phyloP scores from a whole-genome alignment of 2,329 filamentous ascomycete species.

The Herpotrichia juniperi region DNA sequence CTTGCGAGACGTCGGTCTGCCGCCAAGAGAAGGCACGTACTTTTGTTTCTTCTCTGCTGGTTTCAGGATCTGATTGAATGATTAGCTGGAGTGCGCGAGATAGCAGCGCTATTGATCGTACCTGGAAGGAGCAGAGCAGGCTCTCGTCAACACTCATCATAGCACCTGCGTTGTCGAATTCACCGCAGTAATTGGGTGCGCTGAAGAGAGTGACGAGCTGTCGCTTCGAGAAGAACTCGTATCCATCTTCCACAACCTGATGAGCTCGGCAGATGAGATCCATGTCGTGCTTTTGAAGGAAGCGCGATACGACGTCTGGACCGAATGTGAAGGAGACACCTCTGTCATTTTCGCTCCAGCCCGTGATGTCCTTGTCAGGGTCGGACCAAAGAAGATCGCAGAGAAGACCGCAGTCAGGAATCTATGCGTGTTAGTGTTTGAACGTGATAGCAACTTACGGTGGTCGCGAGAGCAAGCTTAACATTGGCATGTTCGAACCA shows the following conservation, averaged over 20 bases:
- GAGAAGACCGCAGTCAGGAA: slow-evolving; percentile 95
- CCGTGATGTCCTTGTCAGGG: slow-evolving; percentile 98
- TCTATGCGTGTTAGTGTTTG: slow-evolving; percentile 66
- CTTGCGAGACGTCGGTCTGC: slow-evolving; percentile 72
- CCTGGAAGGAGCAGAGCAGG: slow-evolving; percentile 98
- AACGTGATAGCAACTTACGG: neutral
- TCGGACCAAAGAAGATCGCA: slow-evolving; percentile 99
- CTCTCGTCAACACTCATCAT: slow-evolving; percentile 99
- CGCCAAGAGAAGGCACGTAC: slow-evolving; percentile 84
- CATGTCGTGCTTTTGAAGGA: slow-evolving; percentile 99
- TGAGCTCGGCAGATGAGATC: slow-evolving; percentile 98
- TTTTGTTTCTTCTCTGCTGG: slow-evolving; percentile 99
- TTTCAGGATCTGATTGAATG: slow-evolving; percentile 81
- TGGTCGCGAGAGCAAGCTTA: slow-evolving; percentile 9
- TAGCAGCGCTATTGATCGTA: slow-evolving; percentile 43
- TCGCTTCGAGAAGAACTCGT: slow-evolving; percentile 99
- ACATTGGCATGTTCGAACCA: neutral
- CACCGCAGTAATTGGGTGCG: slow-evolving; percentile 98
- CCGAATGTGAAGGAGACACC: slow-evolving; percentile 99
- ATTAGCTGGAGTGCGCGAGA: neutral
- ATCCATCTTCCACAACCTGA: slow-evolving; percentile 98
- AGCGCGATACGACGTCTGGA: slow-evolving; percentile 94
- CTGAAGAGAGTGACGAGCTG: slow-evolving; percentile 97
- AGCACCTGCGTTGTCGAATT: slow-evolving; percentile 98
- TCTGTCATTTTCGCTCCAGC: slow-evolving; percentile 98